Conservation (phyloP, 768 basidiomycete genomes). For the Suillus sp. region DNA sequence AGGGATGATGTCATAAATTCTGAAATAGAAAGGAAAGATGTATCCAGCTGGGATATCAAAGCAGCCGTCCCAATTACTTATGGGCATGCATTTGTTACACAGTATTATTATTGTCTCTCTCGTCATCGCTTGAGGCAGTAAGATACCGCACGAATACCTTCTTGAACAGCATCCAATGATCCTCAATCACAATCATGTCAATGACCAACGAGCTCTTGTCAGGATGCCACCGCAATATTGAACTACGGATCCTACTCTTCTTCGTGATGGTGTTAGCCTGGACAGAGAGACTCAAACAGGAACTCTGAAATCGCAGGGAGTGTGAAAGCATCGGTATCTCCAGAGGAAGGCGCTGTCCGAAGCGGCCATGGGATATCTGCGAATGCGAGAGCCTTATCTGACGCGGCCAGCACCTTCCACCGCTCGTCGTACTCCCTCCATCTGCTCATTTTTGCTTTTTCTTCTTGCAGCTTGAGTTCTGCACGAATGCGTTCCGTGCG, state of each 20-base stretch:
- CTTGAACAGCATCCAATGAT: conserved; percentile 45
- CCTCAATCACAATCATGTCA: conserved; percentile 44
- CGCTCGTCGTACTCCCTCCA: conserved; percentile 58
- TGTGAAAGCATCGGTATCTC: conserved; percentile 38
- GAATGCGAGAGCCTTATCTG: conserved; percentile 41
- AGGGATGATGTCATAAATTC: too few species aligned
- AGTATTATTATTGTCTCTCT: conserved; percentile 19
- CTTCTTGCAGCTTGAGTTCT: conserved; percentile 50
- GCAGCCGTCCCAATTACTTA: too few species aligned
- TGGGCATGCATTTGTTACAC: background rate
- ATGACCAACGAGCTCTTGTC: conserved; percentile 57
- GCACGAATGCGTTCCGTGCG: conserved; percentile 50
- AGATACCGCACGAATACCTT: conserved; percentile 50
- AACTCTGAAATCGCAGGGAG: conserved; percentile 48
- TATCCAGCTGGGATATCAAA: too few species aligned
- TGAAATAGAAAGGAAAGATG: too few species aligned
- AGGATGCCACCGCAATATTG: conserved; percentile 69
- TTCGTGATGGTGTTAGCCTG: conserved; percentile 42
- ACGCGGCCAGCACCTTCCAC: conserved; percentile 47
- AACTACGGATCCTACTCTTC: conserved; percentile 58
- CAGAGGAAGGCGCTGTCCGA: conserved; percentile 13
- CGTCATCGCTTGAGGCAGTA: conserved; percentile 33
- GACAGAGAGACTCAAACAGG: conserved; percentile 48
- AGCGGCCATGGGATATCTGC: conserved; percentile 68
- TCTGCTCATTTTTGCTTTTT: conserved; percentile 37